Evolutionary conservation across 129 eudicot genomes (phyloP).

Genomic region (Pseudognaphalium luteoalbum): DNA sequence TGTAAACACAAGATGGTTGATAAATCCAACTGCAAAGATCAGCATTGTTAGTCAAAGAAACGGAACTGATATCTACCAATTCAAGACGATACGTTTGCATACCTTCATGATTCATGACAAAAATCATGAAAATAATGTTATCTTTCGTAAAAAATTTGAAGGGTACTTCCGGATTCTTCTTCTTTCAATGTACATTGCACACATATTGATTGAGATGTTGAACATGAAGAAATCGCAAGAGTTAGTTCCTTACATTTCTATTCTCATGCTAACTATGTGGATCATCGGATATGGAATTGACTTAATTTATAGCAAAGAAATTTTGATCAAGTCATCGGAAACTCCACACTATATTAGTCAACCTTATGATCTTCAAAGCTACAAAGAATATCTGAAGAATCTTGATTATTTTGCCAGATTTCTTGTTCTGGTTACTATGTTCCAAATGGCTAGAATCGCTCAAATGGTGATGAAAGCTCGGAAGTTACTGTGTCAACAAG

Average conservation of each 20-base stretch:
- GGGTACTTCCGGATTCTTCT: conserved; percentile 37
- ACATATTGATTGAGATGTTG: conserved; percentile 22
- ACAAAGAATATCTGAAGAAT: conserved; percentile 14
- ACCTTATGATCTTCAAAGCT: conserved; percentile 28
- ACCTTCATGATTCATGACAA: conserved; percentile 29
- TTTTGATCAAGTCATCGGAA: conserved; percentile 26
- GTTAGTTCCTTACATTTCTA: conserved; percentile 31
- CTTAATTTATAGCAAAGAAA: conserved; percentile 11
- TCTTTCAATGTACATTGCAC: conserved; percentile 21
- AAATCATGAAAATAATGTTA: conserved; percentile 25
- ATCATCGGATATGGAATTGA: conserved; percentile 24
- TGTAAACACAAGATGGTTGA: conserved; percentile 37
- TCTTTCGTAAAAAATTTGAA: conserved; percentile 35
- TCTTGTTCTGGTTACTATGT: conserved; percentile 35
- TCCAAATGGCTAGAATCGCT: conserved; percentile 30
- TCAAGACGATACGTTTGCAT: conserved; percentile 27
- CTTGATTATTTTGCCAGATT: conserved; percentile 28
- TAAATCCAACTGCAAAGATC: conserved; percentile 42
- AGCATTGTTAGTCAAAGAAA: conserved; percentile 41
- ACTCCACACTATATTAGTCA: conserved; percentile 20
- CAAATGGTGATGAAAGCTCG: conserved; percentile 32
- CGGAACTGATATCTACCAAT: conserved; percentile 25
- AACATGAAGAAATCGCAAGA: conserved; percentile 26
- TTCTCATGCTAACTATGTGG: conserved; percentile 20
- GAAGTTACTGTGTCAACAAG: conserved; percentile 18